Evolutionary conservation across 768 basidiomycete species (phyloP), one percentile per base, ranked within the genome.

Genomic region (Suillus subalutaceus): DNA sequence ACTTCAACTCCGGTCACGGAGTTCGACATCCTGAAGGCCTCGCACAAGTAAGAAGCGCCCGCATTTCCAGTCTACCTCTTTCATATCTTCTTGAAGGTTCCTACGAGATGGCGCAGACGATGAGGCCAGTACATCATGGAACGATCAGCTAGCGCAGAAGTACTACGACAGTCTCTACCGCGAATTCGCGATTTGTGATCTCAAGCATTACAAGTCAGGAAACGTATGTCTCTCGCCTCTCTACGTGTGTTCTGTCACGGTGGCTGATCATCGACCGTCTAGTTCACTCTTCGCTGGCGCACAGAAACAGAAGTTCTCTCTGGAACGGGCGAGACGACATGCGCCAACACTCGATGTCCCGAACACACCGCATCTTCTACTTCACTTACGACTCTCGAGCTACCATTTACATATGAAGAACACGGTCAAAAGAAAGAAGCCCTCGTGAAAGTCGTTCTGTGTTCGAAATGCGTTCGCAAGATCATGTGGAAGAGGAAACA

Each of bases 121-220:
- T 5, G 74, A 77, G 5, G 70, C 67, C 23, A 61, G 50, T 3
- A 40, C 40, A 32, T 80, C 87, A 1, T 99, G 95, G 93, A 89
- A 96, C 72, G 93, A 96, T 57, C 83, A 88, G 67, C 82, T 99
- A 35, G 96, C 97, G 0, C 82, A 85, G 67, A 96, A 96, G 71
- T 98, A 96, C 80, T 96, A 99, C 72, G 80, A 84, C 15, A 92
- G 80, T 69, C 86, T 99, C 4, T 97, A 94, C 75, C 91, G 94
- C 68, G 96, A 99, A 77, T 99, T 90, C 71, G 94, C 93, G 0
- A 82, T 96, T 26, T 95, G 93, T 73, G 94, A 98, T 78, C 81
- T 98, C 66, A 98, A 98, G 80, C 97, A 98, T 74, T 97, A 93
- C 83, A 97, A 95, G 80, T 89, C 91, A 0, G 93, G 94, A 18